Base-by-base conservation (phyloP, 2,329 filamentous ascomycete species). In the Coniochaeta pulveracea region DNA sequence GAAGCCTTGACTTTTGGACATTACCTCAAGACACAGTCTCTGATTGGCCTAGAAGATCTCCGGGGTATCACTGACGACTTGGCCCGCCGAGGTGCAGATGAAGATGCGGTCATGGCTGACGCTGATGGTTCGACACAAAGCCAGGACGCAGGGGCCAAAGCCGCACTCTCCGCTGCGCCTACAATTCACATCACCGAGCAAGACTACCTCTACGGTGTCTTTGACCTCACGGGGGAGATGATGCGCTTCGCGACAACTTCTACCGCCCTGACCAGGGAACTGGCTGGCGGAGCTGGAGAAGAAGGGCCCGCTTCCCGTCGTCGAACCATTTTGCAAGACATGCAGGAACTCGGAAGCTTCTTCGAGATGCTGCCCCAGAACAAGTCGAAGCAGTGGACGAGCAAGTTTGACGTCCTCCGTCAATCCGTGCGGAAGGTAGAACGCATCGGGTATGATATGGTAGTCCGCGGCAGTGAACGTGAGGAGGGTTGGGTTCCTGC, bases 231-330 rank as follows among this genome's bases (percentile, higher is more conserved):
- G 2, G 91, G 91, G 24, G 91, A 98, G 61, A 68, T 96, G 64
- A 98, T 98, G 91, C 74, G 88, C 19, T 96, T 95, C 57, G 86
- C 85, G 0, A 91, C 94, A 33, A 88, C 88, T 5, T 76, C 78
- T 17, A 82, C 93, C 53, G 86, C 86, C 1, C 81, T 86, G 5
- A 78, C 65, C 6, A 81, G 80, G 10, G 60, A 55, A 44, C 54
- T 66, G 40, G 65, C 62, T 4, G 59, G 37, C 41, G 33, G 36
- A 38, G 35, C 33, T 30, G 44, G 24, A 38, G 43, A 38, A 15
- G 47, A 47, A 34, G 44, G 42, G 41, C 44, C 39, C 43, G 34
- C 34, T 43, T 17, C 28, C 16, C 43, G 54, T 40, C 45, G 62
- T 10, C 57, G 74, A 24, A 76, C 76, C 5, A 81, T 96, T 26